These are phyloP conservation scores for Henningerozyma blattae DNA, from an alignment of 805 yeast species.

Conservation along the genomic window DNA sequence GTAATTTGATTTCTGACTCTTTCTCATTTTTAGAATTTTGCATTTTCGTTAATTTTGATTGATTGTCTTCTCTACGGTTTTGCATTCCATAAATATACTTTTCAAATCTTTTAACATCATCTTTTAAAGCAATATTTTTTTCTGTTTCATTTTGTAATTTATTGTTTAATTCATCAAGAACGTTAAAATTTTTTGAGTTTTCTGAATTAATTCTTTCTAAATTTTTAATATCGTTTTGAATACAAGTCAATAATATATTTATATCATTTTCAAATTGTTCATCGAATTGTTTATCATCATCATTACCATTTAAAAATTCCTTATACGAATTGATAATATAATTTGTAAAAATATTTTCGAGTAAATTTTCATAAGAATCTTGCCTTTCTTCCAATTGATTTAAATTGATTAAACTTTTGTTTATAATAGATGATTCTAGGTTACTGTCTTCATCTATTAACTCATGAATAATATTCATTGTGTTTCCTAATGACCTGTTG, in stretches of 20 bases:
- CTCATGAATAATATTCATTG: conserved; percentile 12
- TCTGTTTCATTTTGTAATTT: conserved; percentile 40
- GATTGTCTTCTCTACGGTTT: conserved; percentile 56
- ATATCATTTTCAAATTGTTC: conserved; percentile 47
- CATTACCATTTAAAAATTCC: conserved; percentile 51
- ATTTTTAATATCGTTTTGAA: conserved; percentile 34
- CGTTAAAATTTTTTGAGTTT: conserved; percentile 26
- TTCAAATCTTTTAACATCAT: conserved; percentile 57
- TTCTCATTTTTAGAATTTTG: conserved; percentile 48
- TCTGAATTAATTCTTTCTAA: conserved; percentile 30
- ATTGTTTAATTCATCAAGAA: conserved; percentile 30
- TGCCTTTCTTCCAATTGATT: conserved; percentile 23
- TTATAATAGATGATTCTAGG: conserved; percentile 15
- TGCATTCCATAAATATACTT: conserved; percentile 62
- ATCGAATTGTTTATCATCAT: conserved; percentile 44
- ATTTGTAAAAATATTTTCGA: conserved; percentile 37
- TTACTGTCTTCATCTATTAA: conserved; percentile 17
- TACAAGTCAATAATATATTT: conserved; percentile 35
- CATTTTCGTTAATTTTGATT: conserved; percentile 41
- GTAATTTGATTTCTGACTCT: background rate
- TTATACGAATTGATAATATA: conserved; percentile 59
- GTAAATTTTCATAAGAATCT: conserved; percentile 26
- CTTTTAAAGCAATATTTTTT: conserved; percentile 51
- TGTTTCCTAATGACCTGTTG: conserved; percentile 31
- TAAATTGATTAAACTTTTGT: conserved; percentile 1